These are phyloP conservation scores for Datura wrightii DNA, from an alignment of 257 asterid species.

Conservation along the genomic window DNA sequence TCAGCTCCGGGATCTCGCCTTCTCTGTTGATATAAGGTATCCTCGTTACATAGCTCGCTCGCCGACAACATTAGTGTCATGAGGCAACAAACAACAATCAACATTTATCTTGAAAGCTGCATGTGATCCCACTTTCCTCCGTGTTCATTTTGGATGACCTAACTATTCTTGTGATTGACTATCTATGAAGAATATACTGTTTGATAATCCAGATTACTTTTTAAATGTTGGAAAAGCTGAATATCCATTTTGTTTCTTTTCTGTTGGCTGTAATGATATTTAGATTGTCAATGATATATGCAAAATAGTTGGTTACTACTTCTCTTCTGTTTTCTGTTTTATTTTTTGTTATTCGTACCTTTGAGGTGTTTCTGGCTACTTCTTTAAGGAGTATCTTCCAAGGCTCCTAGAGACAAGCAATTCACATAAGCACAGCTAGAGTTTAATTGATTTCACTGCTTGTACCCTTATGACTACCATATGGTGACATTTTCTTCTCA, in stretches of 20 bases:
- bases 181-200: not conserved
- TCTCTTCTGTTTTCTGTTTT: not conserved
- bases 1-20: conserved; percentile 95
- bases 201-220: not conserved
- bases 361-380: conserved; percentile 17
- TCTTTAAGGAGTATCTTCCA: not conserved
- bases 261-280: not conserved
- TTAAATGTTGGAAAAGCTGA: not conserved
- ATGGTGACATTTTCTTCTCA: not conserved
- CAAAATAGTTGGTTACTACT: not conserved
- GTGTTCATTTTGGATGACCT: conserved; percentile 11
- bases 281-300: conserved; percentile 12
- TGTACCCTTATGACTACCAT: conserved; percentile 9
- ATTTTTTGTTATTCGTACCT: not conserved
- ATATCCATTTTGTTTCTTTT: too few species aligned
- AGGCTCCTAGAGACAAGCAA: not conserved
- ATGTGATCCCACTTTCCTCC: not conserved
- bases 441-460: not conserved
- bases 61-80: not conserved
- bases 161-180: conserved; percentile 5
- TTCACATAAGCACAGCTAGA: not conserved
- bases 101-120: not conserved
- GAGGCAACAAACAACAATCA: not conserved
- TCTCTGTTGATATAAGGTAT: conserved; percentile 87
- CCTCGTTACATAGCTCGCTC: not conserved